phyloP scores from a whole-genome alignment of 2,329 filamentous ascomycete genomes.

The Fusarium nisikadoi region DNA sequence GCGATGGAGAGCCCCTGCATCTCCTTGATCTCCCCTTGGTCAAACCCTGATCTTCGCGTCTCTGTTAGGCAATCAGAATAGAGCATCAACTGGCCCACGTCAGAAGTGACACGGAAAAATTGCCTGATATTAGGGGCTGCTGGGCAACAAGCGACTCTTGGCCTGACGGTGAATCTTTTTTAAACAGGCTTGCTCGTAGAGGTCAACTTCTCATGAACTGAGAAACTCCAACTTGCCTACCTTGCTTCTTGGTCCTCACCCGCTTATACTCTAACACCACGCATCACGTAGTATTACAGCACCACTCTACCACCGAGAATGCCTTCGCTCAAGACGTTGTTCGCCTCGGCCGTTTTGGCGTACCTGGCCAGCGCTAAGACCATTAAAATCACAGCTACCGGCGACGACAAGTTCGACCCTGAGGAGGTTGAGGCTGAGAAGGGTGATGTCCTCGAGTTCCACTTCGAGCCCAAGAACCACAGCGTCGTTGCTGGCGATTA shows the following conservation, averaged over 20 bases:
- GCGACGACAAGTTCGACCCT: constrained; percentile 49
- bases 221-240: neutral
- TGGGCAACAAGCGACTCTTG: constrained; percentile 27
- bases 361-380: constrained; percentile 46
- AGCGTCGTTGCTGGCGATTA: constrained; percentile 52
- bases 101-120: constrained; percentile 18
- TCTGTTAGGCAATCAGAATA: constrained; percentile 8
- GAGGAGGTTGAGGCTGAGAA: constrained; percentile 46
- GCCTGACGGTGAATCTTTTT: constrained; percentile 8
- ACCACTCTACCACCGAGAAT: constrained; percentile 32
- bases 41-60: constrained; percentile 12
- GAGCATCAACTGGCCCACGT: constrained; percentile 11
- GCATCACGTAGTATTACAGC: neutral
- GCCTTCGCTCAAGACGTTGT: constrained; percentile 44
- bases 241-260: neutral
- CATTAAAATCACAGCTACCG: constrained; percentile 49
- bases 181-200: constrained; percentile 6
- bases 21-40: neutral
- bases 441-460: constrained; percentile 52
- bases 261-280: neutral
- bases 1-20: constrained; percentile 5
- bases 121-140: constrained; percentile 17
- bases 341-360: constrained; percentile 42
- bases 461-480: constrained; percentile 52
- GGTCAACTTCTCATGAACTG: neutral